A percentile compares a stretch with the other conserved stretches of the same genome.
phyloP scores from a whole-genome alignment of 108 stramenopile genomes.

The Conticribra guillardii region DNA sequence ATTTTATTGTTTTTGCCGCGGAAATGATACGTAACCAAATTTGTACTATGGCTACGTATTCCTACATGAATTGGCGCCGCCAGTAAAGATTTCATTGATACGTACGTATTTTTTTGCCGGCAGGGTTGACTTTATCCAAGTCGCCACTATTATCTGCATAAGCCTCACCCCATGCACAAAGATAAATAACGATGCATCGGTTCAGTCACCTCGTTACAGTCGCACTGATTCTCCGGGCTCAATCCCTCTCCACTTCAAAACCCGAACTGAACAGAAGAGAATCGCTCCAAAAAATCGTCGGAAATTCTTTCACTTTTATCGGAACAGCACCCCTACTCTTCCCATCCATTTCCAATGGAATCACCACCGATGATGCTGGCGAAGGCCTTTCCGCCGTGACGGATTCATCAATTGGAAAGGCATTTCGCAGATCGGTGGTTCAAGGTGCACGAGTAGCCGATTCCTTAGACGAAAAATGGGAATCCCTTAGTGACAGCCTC shows the following conservation, averaged over 20 bases:
- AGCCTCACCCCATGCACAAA: no score
- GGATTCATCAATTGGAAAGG: constrained; percentile 45
- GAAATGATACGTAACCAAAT: no score
- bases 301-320: no score
- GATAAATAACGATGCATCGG: no score
- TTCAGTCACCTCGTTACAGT: background rate
- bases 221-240: background rate
- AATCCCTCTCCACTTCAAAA: constrained; percentile 11
- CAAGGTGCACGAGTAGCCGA: constrained; percentile 58
- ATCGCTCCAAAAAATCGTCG: constrained; percentile 5
- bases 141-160: no score
- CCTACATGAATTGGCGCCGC: no score
- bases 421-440: constrained; percentile 48
- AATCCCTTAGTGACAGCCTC: constrained; percentile 45
- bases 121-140: no score
- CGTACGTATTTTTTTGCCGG: no score
- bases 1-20: no score
- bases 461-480: constrained; percentile 58
- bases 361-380: constrained; percentile 14
- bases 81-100: no score
- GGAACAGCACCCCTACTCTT: constrained; percentile 4
- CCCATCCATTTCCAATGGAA: constrained; percentile 30
- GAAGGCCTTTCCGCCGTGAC: constrained; percentile 59
- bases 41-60: no score
- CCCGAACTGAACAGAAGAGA: constrained; percentile 25